Evolutionary conservation across 176 grass and related monocot genomes (phyloP), one percentile per base, ranked within the genome.

Genomic region (Tillandsia leiboldiana): DNA sequence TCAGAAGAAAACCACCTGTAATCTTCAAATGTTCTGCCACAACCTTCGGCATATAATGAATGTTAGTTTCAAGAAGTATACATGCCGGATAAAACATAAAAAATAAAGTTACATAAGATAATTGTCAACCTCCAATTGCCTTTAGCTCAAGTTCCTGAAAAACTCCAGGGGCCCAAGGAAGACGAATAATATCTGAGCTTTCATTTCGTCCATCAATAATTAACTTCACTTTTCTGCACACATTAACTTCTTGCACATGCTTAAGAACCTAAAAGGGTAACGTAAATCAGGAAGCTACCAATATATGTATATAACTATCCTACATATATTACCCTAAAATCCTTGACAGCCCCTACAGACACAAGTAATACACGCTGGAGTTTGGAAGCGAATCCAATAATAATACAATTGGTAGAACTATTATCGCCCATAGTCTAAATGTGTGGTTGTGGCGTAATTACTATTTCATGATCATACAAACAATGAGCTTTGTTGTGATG

Each of bases 1-100:
- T 97, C 68, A 62, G 89, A 97, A n/a, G 94, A 92, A 84, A 72
- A 87, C 74, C 91, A 85, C 73, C 82, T 87, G 78, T 90, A 97
- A 61, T 97, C 84, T 67, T 85, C 73, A 51, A 49, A 72, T 11
- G 64, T 81, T 73, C 76, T 85, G 71, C 89, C 84, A 87, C 93
- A 92, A 73, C 94, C 94, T 92, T 85, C 53, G 73, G 27, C 50
- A 71, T 50, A 67, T 65, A 27, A 73, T 83, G 47, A 81, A 12
- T 76, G 61, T 86, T 65, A 48, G 77, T 80, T 77, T 52, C 20
- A 82, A 77, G 50, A 1, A 51, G 20, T 69, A 64, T 71, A 63
- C 49, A 75, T 66, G 74, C 18, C 66, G 77, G 65, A 9, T 3
- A 76, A 76, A 87, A 66, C 26, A 73, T 26, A 51, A 58, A 58